These are phyloP conservation scores for Nemania sp. DNA, from an alignment of 2,329 filamentous ascomycete species.

Conservation along the genomic window DNA sequence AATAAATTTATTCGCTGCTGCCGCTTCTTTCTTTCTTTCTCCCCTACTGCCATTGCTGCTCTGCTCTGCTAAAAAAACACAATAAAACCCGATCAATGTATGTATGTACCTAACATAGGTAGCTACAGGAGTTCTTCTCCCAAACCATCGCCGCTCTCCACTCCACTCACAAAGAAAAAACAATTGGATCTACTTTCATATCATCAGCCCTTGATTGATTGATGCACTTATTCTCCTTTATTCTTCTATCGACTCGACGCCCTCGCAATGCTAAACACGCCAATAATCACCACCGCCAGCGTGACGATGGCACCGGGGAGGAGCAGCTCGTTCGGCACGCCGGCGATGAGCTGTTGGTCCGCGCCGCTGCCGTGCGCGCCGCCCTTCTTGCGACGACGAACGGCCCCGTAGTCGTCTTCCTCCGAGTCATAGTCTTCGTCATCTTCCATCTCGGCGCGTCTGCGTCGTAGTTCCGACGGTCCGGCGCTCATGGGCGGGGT, in stretches of 20 bases:
- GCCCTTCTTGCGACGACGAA: constrained; percentile 52
- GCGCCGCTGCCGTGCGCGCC: constrained; percentile 47
- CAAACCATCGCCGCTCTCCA: too few relatives aligned
- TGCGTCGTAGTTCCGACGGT: constrained; percentile 51
- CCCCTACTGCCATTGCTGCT: too few relatives aligned
- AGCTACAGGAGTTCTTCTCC: too few relatives aligned
- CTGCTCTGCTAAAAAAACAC: too few relatives aligned
- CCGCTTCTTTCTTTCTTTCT: too few relatives aligned
- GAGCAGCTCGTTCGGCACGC: constrained; percentile 91
- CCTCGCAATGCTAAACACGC: constrained; percentile 86
- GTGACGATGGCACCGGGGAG: constrained; percentile 93
- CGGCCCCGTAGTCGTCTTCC: constrained; percentile 55
- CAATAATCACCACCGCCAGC: constrained; percentile 90
- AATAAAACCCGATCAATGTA: too few relatives aligned
- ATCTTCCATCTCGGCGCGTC: constrained; percentile 46
- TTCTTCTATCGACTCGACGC: constrained; percentile 60
- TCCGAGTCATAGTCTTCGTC: constrained; percentile 61
- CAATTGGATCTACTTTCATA: too few relatives aligned
- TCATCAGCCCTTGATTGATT: too few relatives aligned
- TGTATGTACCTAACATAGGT: too few relatives aligned
- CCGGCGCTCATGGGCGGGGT: constrained; percentile 55
- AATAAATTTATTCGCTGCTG: too few relatives aligned
- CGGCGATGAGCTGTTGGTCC: constrained; percentile 80
- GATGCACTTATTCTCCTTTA: too few relatives aligned
- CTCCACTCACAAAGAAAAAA: neutral